phyloP scores from a whole-genome alignment of 257 asterid species.

The Penstemon barbatus region DNA sequence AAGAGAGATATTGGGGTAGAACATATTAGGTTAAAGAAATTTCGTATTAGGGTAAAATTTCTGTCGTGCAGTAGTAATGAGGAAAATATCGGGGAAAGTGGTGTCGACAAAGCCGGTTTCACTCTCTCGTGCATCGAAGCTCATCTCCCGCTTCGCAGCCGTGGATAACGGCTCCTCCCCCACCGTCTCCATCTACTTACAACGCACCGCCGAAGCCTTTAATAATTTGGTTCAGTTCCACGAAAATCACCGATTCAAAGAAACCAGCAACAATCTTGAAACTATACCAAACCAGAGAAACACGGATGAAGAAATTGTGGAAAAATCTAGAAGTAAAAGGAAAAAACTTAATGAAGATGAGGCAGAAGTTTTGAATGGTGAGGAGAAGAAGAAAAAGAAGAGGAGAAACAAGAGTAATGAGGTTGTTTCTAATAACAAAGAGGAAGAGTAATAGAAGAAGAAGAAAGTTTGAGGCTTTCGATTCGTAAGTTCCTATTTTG shows the following conservation, averaged over 20 bases:
- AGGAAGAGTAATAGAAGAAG: too few species aligned
- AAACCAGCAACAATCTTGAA: not conserved
- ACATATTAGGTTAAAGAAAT: too few species aligned
- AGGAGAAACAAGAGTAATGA: conserved; percentile 39
- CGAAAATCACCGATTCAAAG: not conserved
- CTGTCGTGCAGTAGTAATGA: conserved; percentile 28
- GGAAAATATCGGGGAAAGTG: conserved; percentile 45
- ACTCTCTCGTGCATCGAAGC: conserved; percentile 50
- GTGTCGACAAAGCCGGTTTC: conserved; percentile 42
- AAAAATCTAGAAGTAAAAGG: conserved; percentile 1
- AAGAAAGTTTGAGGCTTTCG: too few species aligned
- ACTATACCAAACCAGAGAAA: conserved; percentile 13
- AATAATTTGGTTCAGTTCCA: conserved; percentile 47
- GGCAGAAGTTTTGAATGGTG: not conserved
- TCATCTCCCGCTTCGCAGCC: conserved; percentile 43
- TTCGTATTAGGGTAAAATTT: too few species aligned
- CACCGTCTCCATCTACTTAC: conserved; percentile 46
- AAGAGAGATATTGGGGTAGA: too few species aligned
- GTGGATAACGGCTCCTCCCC: conserved; percentile 54
- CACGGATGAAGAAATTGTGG: conserved; percentile 3
- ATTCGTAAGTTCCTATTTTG: too few species aligned
- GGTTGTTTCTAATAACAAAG: conserved; percentile 22
- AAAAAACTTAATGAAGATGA: conserved; percentile 15
- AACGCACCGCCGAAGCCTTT: conserved; percentile 53
- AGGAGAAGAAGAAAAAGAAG: conserved; percentile 28